Evolutionary conservation across 768 basidiomycete genomes (phyloP), one percentile per base, ranked within the genome.

Genomic region (Calvatia gigantea): DNA sequence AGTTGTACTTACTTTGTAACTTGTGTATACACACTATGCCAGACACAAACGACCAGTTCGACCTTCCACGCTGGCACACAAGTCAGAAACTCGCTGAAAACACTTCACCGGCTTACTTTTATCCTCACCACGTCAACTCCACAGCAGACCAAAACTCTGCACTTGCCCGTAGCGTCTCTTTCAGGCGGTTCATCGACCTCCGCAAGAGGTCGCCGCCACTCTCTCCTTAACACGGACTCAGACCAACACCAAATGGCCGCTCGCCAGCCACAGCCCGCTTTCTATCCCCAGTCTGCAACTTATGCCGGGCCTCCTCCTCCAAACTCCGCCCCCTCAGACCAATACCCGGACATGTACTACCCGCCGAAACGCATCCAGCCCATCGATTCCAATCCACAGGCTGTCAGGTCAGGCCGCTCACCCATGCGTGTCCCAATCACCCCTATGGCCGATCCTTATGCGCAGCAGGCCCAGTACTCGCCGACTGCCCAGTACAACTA

Each of bases 21-120:
- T 33, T 25, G 42, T 44, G 37, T 42, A 54, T 45, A n/a, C n/a
- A 27, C 19, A 43, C 43, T 85, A 87, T 89, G 77, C 76, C 79
- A 73, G 83, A 82, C 75, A 71, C 84, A 65, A 87, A 89, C 84
- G 87, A 90, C 76, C 83, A 82, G 74, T 91, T 89, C 73, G 88
- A 89, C 73, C 63, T 98, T 81, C 79, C 85, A 78, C 62, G 81
- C 82, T 83, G 81, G 87, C 85, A 72, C 76, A 60, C 85, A 11
- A 21, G 17, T 21, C 41, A 42, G 77, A 69, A 77, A 83, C 62
- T 76, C 71, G 9, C 46, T 11, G 46, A 48, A 66, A 94, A 83
- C 59, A 77, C 80, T 56, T 76, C 69, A 59, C 72, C 64, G 63
- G 67, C 75, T 19, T 83, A 67, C 74, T 81, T 70, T 54, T 87